These are phyloP conservation scores for Monilinia fructicola DNA, from an alignment of 2,329 filamentous ascomycete species.

Conservation along the genomic window DNA sequence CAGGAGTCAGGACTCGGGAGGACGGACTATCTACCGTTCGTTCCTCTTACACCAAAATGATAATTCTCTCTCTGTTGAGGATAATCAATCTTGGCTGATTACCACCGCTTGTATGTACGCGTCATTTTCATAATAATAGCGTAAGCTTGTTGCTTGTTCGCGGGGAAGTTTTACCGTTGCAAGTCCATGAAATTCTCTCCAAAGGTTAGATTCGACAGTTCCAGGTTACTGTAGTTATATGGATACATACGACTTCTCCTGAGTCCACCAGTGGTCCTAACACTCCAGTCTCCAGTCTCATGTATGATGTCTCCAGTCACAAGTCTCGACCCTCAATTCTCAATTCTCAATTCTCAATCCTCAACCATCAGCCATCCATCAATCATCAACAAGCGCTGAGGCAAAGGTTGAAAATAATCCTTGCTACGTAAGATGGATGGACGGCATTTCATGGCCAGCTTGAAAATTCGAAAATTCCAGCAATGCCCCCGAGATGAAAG, in stretches of 20 bases:
- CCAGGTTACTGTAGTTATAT: too few species aligned
- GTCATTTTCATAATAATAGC: conserved; percentile 1
- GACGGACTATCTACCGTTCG: too few species aligned
- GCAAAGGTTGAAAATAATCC: background rate
- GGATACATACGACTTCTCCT: too few species aligned
- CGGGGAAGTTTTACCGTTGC: background rate
- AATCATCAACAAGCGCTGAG: background rate
- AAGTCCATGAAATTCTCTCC: background rate
- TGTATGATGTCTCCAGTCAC: too few species aligned
- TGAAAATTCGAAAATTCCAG: too few species aligned
- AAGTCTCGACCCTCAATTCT: too few species aligned
- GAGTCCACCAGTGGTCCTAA: too few species aligned
- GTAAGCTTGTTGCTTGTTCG: background rate
- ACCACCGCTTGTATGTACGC: background rate
- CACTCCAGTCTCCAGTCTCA: too few species aligned
- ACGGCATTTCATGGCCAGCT: too few species aligned
- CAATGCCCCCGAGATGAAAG: background rate
- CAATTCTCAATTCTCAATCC: too few species aligned
- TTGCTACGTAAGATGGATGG: too few species aligned
- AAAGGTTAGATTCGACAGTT: background rate
- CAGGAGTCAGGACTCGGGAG: background rate
- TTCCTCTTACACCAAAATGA: background rate
- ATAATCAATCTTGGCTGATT: background rate
- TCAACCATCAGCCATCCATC: background rate
- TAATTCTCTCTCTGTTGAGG: background rate